Percentiles rank a stretch among this genome's conserved stretches.
These are phyloP conservation scores for Diaporthe capsici DNA, from an alignment of 2,329 filamentous ascomycete genomes.

Conservation along the genomic window DNA sequence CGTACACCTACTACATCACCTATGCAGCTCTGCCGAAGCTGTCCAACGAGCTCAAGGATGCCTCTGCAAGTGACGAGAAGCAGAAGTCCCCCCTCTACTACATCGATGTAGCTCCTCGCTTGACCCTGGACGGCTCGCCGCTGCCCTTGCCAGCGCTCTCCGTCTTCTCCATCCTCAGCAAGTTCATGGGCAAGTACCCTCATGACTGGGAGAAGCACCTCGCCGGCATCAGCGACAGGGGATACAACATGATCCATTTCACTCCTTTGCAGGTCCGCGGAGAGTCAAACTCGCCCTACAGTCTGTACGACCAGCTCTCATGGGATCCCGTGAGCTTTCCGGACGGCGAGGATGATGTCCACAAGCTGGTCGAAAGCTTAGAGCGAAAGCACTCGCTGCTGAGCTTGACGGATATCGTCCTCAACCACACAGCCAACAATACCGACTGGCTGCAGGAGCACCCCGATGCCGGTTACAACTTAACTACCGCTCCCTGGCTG, in stretches of 20 bases:
- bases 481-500: constrained; percentile 87
- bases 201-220: constrained; percentile 92
- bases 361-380: constrained; percentile 82
- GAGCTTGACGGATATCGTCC: constrained; percentile 94
- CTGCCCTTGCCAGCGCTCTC: constrained; percentile 90
- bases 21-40: constrained; percentile 89
- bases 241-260: constrained; percentile 99
- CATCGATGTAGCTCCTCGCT: constrained; percentile 89
- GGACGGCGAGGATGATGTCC: constrained; percentile 85
- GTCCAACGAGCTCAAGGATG: constrained; percentile 66
- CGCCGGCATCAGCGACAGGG: constrained; percentile 86
- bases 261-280: constrained; percentile 93
- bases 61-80: constrained; percentile 64
- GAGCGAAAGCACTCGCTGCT: constrained; percentile 88
- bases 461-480: constrained; percentile 95
- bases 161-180: constrained; percentile 94
- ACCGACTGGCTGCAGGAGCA: constrained; percentile 94
- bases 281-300: constrained; percentile 95
- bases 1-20: constrained; percentile 95
- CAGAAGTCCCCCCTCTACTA: constrained; percentile 86
- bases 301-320: constrained; percentile 89
- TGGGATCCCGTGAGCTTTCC: constrained; percentile 90
- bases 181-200: constrained; percentile 97
- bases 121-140: constrained; percentile 80
- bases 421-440: constrained; percentile 98